Conservation (phyloP, 2,329 filamentous ascomycete species). For the Lachnellula suecica region DNA sequence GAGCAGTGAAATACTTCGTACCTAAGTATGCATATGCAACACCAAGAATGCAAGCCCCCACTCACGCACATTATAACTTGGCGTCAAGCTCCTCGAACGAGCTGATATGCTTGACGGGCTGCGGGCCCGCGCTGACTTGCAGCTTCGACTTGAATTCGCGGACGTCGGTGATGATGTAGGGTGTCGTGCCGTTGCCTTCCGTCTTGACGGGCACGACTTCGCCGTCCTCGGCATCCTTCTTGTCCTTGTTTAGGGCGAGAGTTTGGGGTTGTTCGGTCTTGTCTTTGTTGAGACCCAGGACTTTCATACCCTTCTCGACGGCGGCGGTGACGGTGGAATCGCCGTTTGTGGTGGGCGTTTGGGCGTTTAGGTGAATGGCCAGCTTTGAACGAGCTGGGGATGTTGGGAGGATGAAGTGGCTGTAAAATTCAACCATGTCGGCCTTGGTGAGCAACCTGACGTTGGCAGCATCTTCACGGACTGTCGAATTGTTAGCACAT, state of each 20-base stretch:
- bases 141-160: conserved; percentile 77
- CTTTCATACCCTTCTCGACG: conserved; percentile 41
- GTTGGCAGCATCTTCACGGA: conserved; percentile 65
- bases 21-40: no score
- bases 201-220: conserved; percentile 14
- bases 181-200: conserved; percentile 47
- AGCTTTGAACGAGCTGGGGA: conserved; percentile 78
- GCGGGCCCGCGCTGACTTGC: conserved; percentile 69
- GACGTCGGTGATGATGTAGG: conserved; percentile 73
- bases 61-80: conserved; percentile 61
- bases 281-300: conserved; percentile 27
- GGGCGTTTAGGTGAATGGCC: conserved; percentile 79
- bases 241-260: conserved; percentile 27
- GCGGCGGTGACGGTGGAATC: conserved; percentile 30
- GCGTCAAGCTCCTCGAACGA: conserved; percentile 84
- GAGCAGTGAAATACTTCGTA: no score
- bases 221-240: conserved; percentile 28
- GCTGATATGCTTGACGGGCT: conserved; percentile 70
- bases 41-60: no score
- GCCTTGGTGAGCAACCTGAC: conserved; percentile 74
- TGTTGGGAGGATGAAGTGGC: conserved; percentile 69
- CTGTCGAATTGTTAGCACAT: conserved; percentile 15
- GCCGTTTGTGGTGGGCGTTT: conserved; percentile 51
- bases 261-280: conserved; percentile 1
- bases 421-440: conserved; percentile 79